Conservation (phyloP, 352 stramenopile genomes). For the Globisporangium splendens region DNA sequence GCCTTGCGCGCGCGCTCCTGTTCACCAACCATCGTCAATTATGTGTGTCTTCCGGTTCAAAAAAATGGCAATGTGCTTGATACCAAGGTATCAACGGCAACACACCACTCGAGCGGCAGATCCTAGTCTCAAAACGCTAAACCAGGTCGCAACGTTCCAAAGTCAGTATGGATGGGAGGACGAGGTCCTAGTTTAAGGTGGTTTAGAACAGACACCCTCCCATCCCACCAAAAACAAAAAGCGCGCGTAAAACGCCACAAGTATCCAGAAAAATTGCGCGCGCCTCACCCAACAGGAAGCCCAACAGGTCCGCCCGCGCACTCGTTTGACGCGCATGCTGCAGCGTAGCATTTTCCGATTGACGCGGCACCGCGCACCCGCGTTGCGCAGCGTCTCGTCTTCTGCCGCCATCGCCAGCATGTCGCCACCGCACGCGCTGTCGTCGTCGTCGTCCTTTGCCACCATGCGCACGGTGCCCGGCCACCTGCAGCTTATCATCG, state of each 20-base stretch:
- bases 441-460: no score
- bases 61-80: constrained; percentile 2
- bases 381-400: neutral
- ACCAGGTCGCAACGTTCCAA: neutral
- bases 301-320: neutral
- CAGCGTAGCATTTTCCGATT: neutral
- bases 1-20: constrained; percentile 37
- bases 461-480: constrained; percentile 32
- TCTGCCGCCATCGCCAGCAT: neutral
- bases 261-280: neutral
- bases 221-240: neutral
- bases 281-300: neutral
- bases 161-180: neutral
- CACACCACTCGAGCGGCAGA: neutral
- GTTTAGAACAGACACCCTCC: neutral
- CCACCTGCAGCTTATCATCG: constrained; percentile 80
- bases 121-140: neutral
- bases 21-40: constrained; percentile 51
- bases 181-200: neutral
- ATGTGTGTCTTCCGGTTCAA: neutral
- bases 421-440: no score
- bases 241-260: neutral
- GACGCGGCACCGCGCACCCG: neutral
- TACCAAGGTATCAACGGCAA: neutral
- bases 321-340: neutral